Percentiles rank a stretch among this genome's conserved stretches.
Conservation (phyloP, 139 green algal genomes). For the Picochlorum sp. region DNA sequence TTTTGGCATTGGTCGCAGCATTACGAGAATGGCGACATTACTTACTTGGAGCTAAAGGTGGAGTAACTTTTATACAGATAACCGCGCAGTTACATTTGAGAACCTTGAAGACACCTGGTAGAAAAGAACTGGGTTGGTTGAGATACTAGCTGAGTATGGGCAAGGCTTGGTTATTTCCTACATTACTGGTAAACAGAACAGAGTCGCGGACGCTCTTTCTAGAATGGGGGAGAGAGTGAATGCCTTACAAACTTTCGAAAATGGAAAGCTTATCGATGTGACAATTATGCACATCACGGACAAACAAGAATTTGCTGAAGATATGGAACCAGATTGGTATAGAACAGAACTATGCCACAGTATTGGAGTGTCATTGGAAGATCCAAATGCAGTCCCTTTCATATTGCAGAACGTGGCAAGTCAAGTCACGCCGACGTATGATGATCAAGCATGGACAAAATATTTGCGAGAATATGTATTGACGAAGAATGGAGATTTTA, state of each 20-base stretch:
- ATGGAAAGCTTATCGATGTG: too few relatives aligned
- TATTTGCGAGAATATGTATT: not conserved
- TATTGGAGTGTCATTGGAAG: not conserved
- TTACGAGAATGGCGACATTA: conserved; percentile 35
- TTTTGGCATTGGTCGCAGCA: conserved; percentile 29
- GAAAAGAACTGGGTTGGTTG: conserved; percentile 15
- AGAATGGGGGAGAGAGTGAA: not conserved
- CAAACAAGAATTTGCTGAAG: not conserved
- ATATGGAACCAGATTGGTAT: not conserved
- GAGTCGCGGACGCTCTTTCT: conserved; percentile 29
- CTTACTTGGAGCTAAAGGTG: conserved; percentile 7
- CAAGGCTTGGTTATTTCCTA: conserved; percentile 27
- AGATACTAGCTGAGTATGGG: conserved; percentile 14
- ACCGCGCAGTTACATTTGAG: conserved; percentile 28
- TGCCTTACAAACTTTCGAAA: not conserved
- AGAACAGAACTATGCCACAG: not conserved
- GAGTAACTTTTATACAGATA: conserved; percentile 31
- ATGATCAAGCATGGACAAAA: not conserved
- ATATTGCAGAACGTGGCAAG: not conserved
- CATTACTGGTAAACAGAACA: conserved; percentile 28
- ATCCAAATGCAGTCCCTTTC: not conserved
- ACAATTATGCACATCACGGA: not conserved
- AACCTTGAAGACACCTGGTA: not conserved
- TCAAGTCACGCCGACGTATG: too few relatives aligned
- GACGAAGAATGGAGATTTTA: not conserved